phyloP scores from a whole-genome alignment of 306 rosid species.

The Senna siamea region DNA sequence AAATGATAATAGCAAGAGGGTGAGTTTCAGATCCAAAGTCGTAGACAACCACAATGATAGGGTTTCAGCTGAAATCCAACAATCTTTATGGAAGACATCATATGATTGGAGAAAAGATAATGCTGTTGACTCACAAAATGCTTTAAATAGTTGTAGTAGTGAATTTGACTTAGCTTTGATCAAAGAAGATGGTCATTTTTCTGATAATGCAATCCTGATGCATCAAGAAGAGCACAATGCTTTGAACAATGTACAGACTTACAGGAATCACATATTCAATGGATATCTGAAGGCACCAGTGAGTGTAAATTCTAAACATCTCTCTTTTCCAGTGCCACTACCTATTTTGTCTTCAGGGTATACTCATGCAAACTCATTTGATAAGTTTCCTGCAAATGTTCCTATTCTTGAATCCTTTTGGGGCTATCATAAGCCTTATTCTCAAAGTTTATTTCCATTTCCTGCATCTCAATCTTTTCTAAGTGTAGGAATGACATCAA shows the following conservation, averaged over 20 bases:
- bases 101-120: constrained; percentile 43
- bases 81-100: constrained; percentile 40
- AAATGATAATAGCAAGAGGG: no score
- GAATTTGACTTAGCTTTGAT: constrained; percentile 41
- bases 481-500: constrained; percentile 42
- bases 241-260: constrained; percentile 35
- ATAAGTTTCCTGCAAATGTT: constrained; percentile 40
- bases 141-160: constrained; percentile 45
- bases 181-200: constrained; percentile 42
- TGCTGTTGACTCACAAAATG: constrained; percentile 46
- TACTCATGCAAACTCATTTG: constrained; percentile 51
- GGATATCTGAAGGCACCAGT: constrained; percentile 59
- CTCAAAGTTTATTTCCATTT: constrained; percentile 50
- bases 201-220: constrained; percentile 41
- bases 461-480: constrained; percentile 54
- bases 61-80: constrained; percentile 46
- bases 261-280: constrained; percentile 41
- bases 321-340: constrained; percentile 49
- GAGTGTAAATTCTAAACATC: constrained; percentile 47
- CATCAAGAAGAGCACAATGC: constrained; percentile 61
- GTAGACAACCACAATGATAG: no score
- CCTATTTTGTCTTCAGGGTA: constrained; percentile 57
- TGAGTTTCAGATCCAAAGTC: no score
- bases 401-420: constrained; percentile 52
- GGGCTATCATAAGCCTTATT: constrained; percentile 52